A percentile compares a stretch with the other conserved stretches of the same genome.
Evolutionary conservation across 805 yeast species (phyloP).

Genomic region (Torulaspora indica): DNA sequence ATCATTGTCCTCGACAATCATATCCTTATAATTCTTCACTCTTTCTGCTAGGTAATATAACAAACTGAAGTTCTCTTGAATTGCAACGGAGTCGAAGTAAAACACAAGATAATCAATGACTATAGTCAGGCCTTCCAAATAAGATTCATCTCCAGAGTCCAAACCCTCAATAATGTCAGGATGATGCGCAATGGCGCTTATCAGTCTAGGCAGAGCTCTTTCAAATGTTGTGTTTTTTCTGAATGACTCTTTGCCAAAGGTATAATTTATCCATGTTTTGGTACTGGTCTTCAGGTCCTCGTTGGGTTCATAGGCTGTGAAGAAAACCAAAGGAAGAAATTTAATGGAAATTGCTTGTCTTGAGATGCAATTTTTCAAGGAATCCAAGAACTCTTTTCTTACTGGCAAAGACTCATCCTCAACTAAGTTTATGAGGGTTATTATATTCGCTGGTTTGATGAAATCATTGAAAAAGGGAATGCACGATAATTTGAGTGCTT

Average conservation of each 20-base stretch:
- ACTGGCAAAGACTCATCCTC: slow-evolving; percentile 64
- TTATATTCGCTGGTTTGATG: slow-evolving; percentile 49
- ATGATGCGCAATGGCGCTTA: slow-evolving; percentile 72
- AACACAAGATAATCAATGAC: slow-evolving; percentile 58
- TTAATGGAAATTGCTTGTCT: slow-evolving; percentile 54
- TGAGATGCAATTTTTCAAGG: slow-evolving; percentile 49
- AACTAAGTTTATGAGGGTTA: slow-evolving; percentile 51
- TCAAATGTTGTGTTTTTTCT: slow-evolving; percentile 53
- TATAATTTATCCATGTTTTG: slow-evolving; percentile 67
- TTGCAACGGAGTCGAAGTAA: slow-evolving; percentile 56
- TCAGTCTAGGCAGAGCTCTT: slow-evolving; percentile 57
- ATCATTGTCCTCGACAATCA: slow-evolving; percentile 36
- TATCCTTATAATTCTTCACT: slow-evolving; percentile 72
- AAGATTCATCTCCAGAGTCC: slow-evolving; percentile 31
- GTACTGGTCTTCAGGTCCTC: slow-evolving; percentile 45
- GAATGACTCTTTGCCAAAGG: slow-evolving; percentile 37
- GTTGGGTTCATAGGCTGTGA: slow-evolving; percentile 73
- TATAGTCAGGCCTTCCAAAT: slow-evolving; percentile 45
- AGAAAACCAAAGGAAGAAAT: slow-evolving; percentile 63
- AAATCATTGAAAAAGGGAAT: slow-evolving; percentile 47
- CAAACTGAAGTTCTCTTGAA: slow-evolving; percentile 62
- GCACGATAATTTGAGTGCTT: slow-evolving; percentile 60
- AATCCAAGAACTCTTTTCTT: slow-evolving; percentile 47
- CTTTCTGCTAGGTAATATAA: slow-evolving; percentile 73
- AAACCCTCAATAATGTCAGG: slow-evolving; percentile 49